Conservation (phyloP, 768 basidiomycete species). For the Rhizopogon vesiculosus region DNA sequence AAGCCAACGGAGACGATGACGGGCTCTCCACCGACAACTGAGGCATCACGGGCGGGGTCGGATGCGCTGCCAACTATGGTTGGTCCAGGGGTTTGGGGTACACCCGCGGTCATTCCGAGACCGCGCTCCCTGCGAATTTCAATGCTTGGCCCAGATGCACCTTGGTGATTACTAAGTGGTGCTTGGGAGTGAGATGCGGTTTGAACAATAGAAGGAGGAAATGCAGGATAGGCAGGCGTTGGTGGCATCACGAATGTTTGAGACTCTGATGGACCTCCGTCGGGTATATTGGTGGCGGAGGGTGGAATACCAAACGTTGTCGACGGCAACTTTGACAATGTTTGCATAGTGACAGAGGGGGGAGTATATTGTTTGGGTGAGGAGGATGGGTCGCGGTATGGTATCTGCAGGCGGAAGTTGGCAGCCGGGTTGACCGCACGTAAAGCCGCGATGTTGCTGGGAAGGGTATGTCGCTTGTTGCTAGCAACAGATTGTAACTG, state of each 20-base stretch:
- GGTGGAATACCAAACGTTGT: constrained; percentile 31
- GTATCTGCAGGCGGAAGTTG: constrained; percentile 19
- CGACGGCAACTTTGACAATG: constrained; percentile 21
- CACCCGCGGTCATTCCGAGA: constrained; percentile 20
- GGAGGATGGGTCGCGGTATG: constrained; percentile 22
- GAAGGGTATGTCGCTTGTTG: constrained; percentile 52
- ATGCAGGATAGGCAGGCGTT: constrained; percentile 75
- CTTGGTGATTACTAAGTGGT: constrained; percentile 46
- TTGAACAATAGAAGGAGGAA: constrained; percentile 43
- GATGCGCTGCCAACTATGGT: constrained; percentile 38
- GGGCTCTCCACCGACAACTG: constrained; percentile 39
- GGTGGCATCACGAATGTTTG: constrained; percentile 33
- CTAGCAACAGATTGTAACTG: constrained; percentile 44
- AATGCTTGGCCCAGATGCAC: constrained; percentile 51
- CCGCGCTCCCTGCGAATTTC: constrained; percentile 66
- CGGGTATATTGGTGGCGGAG: constrained; percentile 14
- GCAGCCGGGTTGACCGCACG: constrained; percentile 20
- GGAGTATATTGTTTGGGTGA: constrained; percentile 23
- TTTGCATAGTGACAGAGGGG: constrained; percentile 31
- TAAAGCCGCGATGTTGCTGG: constrained; percentile 28
- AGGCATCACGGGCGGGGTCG: constrained; percentile 22
- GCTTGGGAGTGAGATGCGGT: constrained; percentile 54
- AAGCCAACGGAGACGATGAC: constrained; percentile 69
- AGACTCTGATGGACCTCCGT: constrained; percentile 11
- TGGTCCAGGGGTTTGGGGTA: constrained; percentile 55